These are phyloP conservation scores for Melanogaster broomeanus DNA, from an alignment of 768 basidiomycete genomes.

Conservation along the genomic window DNA sequence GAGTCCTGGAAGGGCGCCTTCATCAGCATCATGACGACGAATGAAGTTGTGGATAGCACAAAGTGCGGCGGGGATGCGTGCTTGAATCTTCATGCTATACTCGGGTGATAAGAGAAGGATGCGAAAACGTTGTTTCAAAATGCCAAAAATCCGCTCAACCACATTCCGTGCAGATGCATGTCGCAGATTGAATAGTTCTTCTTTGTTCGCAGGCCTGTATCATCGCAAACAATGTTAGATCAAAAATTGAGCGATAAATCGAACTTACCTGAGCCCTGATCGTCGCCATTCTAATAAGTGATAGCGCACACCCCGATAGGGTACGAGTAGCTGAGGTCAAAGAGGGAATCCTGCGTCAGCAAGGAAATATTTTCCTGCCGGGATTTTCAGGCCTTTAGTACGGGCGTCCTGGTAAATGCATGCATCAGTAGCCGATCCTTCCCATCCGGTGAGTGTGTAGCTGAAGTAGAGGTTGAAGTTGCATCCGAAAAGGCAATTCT, in stretches of 20 bases:
- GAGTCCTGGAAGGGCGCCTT: no score
- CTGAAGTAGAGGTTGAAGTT: constrained; percentile 14
- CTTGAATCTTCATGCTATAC: no score
- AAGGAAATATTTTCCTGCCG: neutral
- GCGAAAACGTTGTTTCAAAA: constrained; percentile 12
- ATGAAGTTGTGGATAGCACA: no score
- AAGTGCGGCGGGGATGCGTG: no score
- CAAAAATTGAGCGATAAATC: no score
- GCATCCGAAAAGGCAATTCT: constrained; percentile 17
- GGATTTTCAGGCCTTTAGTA: constrained; percentile 3
- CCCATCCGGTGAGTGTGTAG: constrained; percentile 16
- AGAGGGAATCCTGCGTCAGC: constrained; percentile 1
- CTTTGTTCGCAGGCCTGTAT: constrained; percentile 10
- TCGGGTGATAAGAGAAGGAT: neutral
- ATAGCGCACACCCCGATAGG: constrained; percentile 39
- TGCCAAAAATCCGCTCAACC: constrained; percentile 21
- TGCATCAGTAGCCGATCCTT: no score
- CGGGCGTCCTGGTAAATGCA: no score
- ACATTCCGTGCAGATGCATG: constrained; percentile 22
- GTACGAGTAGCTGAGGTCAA: constrained; percentile 32
- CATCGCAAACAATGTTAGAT: neutral
- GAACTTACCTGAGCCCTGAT: neutral
- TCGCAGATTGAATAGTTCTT: constrained; percentile 24
- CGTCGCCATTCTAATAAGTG: no score
- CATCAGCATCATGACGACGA: no score